Evolutionary conservation across 2,329 filamentous ascomycete genomes (phyloP), one percentile per base, ranked within the genome.

Genomic region (Mycocentrospora acerina): DNA sequence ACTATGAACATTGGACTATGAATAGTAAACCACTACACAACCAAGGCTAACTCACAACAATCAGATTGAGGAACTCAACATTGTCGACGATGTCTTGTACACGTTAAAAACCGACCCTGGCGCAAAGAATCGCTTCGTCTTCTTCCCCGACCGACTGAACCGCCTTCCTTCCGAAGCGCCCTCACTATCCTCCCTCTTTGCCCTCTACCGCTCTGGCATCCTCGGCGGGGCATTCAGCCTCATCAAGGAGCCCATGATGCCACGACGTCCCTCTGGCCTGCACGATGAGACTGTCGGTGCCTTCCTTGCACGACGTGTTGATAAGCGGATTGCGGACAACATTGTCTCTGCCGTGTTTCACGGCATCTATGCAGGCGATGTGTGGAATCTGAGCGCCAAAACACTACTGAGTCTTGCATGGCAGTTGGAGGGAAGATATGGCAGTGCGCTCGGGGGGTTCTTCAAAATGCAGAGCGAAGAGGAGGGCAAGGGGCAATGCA

Each of bases 361-460:
- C 66, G 93, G 93, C 28, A 89, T 97, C 42, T 95, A 94, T 66
- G 93, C 90, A 15, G 93, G 93, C 4, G 87, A 96, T 67, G 81
- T 95, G 32, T 82, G 87, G 63, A 78, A 85, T 60, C 73, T 97
- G 34, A 95, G 90, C 66, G 81, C 81, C 32, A 81, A 81, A 53
- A 82, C 80, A 34, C 71, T 86, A 27, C 61, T 85, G 26, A 69
- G 83, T 8, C 51, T 67, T 17, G 40, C 72, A 0, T 74, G 73
- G 59, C 48, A 75, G n/a, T 67, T 76, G 39, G 79, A 83, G 44
- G 60, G 49, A 6, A 43, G 58, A n/a, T 61, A 65, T 29, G 72
- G 71, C 8, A 54, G 51, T 35, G 41, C 56, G 0, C 26, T 55
- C 3, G 52, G 47, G 7, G 62, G 60, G 2, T 48, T 51, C 25